Base-by-base conservation (phyloP, 73 alveolate species). In the Diophrys appendiculata region DNA sequence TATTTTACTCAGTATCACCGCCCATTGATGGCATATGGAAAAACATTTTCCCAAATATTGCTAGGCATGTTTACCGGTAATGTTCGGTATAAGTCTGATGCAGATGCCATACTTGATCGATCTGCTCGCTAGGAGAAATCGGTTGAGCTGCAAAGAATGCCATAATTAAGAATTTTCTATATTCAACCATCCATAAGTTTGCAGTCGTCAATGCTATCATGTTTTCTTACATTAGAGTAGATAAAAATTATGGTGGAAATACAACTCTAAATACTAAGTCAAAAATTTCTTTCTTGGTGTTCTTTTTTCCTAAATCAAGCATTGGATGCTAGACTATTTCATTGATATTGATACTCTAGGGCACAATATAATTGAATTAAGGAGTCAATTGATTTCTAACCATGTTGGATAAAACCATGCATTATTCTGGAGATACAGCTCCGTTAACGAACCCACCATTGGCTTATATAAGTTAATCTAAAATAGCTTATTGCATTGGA, bases 61-160 rank as follows among this genome's bases (percentile, higher is more conserved):
- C 52, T 34, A 24, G 54, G 31, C 68, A 64, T n/a, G 76, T 69
- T 1, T 52, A 52, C 28, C 89, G 54, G 87, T 86, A 86, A 64
- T 79, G 64, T 18, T 29, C 33, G 0, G 90, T 80, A 52, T 60
- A 53, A 13, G 64, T 25, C 87, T 53, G 27, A 69, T 86, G 93
- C 26, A 35, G 52, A 67, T 80, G 89, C 93, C 93, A 86, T 25
- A 86, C 93, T 8, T 72, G 83, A 67, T 86, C 89, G 1, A 86
- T 87, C 33, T 79, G 68, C 34, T 80, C 93, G 65, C 87, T 72
- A 3, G 93, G 93, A 26, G 83, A 33, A 0, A 86, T 67, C 87
- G 65, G 78, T 33, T 43, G 22, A 35, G 33, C 34, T 18, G 87
- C 24, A 65, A 56, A 52, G 28, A 43, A n/a, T 22, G 74, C 77